Evolutionary conservation across 208 protist genomes (phyloP), one percentile per base, ranked within the genome.

Genomic region (Wallacemonas sp.): DNA sequence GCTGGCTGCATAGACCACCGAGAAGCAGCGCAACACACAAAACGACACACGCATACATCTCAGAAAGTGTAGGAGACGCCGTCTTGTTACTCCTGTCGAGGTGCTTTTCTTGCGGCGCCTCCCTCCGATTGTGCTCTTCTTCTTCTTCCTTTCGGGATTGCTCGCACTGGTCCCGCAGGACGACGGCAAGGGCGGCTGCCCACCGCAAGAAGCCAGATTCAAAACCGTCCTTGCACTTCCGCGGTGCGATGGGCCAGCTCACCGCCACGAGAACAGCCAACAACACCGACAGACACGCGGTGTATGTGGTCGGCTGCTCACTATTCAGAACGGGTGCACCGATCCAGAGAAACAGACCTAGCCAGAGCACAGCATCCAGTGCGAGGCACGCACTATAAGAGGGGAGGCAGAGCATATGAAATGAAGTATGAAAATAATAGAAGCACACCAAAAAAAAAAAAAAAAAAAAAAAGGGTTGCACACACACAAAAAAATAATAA

Each of bases 1-100:
- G 44, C 38, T 88, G 77, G 39, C 76, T 77, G 39, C 75, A 68
- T 1, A 86, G 69, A 9, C 75, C 65, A 12, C 84, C 78, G 14
- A 72, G 17, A 2, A 87, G 44, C 38, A 91, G 66, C 8, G 75
- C 64, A 1, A 34, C 49, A 0, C 75, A 51, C 19, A 88, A 60
- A 27, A 77, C 45, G 31, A 75, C 69, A 49, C 71, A 65, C 41
- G 15, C 34, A 17, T 61, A 6, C 36, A 41, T 41, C 36, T 41
- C 36, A 41, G 36, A 41, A 41, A 41, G n/a, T n/a, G n/a, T n/a
- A n/a, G n/a, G n/a, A n/a, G n/a, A n/a, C n/a, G n/a, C n/a, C n/a
- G n/a, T n/a, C n/a, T n/a, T n/a, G n/a, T n/a, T n/a, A n/a, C n/a
- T n/a, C n/a, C n/a, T n/a, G n/a, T n/a, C n/a, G n/a, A n/a, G n/a